Evolutionary conservation across 345 rosid species (phyloP).

Genomic region (Rhodamnia rubescens): DNA sequence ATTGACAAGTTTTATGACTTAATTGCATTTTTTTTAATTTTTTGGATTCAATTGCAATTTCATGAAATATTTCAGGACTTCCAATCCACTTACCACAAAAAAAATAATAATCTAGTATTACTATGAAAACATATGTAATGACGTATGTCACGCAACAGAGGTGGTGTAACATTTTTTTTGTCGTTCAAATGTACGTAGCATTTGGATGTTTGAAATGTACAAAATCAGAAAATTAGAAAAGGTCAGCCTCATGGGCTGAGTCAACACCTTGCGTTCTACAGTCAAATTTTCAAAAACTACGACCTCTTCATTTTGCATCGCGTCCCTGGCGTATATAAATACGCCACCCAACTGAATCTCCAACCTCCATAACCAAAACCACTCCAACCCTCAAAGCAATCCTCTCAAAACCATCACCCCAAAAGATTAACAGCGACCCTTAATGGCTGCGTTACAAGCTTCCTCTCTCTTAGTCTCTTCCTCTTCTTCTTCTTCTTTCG

Average conservation of each 20-base stretch:
- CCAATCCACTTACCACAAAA: background rate
- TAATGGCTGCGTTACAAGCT: background rate
- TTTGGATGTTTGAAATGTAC: background rate
- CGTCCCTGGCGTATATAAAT: background rate
- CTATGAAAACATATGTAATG: background rate
- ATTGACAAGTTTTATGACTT: too few relatives aligned
- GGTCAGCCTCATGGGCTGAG: background rate
- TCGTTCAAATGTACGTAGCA: background rate
- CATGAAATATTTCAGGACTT: too few relatives aligned
- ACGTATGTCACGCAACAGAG: background rate
- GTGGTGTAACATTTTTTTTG: background rate
- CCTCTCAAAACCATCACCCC: background rate
- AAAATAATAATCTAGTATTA: background rate
- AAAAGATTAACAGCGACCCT: background rate
- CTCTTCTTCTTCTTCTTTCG: background rate
- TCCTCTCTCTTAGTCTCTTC: background rate
- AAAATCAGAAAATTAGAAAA: background rate
- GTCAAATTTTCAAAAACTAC: background rate
- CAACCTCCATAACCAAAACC: background rate
- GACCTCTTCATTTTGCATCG: background rate
- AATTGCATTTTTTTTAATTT: too few relatives aligned
- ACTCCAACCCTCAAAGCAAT: background rate
- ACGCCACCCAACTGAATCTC: background rate
- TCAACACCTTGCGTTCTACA: background rate
- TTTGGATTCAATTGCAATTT: too few relatives aligned